phyloP scores from a whole-genome alignment of 2,329 filamentous ascomycete genomes.

The Pleoardoris graminearum region DNA sequence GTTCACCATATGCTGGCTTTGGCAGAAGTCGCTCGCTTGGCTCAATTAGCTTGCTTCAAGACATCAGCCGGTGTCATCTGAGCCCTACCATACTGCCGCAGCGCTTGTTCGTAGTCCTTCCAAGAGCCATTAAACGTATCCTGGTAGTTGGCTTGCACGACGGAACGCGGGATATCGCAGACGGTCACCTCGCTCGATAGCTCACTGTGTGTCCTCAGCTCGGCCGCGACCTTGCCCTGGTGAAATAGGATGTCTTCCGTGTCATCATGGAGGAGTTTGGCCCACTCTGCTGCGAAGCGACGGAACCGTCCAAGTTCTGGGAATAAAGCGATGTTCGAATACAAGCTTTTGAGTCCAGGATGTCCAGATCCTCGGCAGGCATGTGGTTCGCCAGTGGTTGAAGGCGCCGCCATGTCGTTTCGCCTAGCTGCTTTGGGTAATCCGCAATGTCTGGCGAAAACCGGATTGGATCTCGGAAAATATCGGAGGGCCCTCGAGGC shows the following conservation, averaged over 20 bases:
- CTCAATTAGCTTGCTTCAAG: not conserved
- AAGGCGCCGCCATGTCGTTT: not conserved
- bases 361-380: no score
- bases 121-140: not conserved
- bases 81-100: not conserved
- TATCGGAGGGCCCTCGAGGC: no score
- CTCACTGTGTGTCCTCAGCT: not conserved
- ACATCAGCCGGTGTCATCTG: no score
- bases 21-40: constrained; percentile 10
- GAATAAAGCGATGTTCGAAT: not conserved
- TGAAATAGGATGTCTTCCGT: not conserved
- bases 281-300: constrained; percentile 2
- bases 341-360: not conserved
- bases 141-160: not conserved
- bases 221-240: not conserved
- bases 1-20: constrained; percentile 13
- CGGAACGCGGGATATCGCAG: not conserved
- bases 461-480: no score
- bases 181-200: not conserved
- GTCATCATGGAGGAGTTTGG: constrained; percentile 2
- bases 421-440: no score
- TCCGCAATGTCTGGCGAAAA: no score
- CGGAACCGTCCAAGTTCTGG: constrained; percentile 4
- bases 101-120: not conserved
- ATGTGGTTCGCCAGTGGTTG: not conserved